Evolutionary conservation across 345 rosid genomes (phyloP).

Genomic region (Murraya paniculata): DNA sequence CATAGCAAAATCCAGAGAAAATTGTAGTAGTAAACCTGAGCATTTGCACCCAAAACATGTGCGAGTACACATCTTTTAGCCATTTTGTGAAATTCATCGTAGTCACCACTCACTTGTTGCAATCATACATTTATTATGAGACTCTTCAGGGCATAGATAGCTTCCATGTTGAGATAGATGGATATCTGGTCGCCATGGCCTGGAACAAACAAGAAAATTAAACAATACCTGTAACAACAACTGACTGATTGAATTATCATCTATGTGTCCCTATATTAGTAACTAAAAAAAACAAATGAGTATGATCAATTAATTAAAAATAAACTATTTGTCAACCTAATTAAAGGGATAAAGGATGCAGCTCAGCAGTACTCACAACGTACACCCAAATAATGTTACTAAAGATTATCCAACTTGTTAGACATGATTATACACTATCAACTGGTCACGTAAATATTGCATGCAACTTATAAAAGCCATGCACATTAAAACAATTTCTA

Average conservation of each 20-base stretch:
- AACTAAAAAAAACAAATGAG: background rate
- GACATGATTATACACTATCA: too few relatives aligned
- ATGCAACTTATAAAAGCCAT: too few relatives aligned
- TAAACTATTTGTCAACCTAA: background rate
- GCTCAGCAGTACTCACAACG: background rate
- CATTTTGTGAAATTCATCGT: constrained; percentile 67
- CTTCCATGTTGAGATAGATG: constrained; percentile 76
- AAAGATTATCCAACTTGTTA: too few relatives aligned
- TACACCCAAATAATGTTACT: background rate
- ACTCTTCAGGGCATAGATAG: constrained; percentile 59
- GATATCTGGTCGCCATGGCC: constrained; percentile 84
- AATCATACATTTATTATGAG: constrained; percentile 79
- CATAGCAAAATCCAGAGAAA: background rate
- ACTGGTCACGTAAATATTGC: too few relatives aligned
- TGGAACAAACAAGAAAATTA: constrained; percentile 20
- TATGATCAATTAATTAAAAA: background rate
- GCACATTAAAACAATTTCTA: too few relatives aligned
- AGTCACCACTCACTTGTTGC: constrained; percentile 91
- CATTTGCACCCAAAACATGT: constrained; percentile 57
- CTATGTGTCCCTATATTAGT: background rate
- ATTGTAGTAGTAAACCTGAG: constrained; percentile 55
- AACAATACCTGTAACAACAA: background rate
- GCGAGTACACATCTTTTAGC: constrained; percentile 54
- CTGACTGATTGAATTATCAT: background rate
- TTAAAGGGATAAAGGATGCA: background rate